phyloP scores from a whole-genome alignment of 2,329 filamentous ascomycete genomes.

The Alternaria sp. region DNA sequence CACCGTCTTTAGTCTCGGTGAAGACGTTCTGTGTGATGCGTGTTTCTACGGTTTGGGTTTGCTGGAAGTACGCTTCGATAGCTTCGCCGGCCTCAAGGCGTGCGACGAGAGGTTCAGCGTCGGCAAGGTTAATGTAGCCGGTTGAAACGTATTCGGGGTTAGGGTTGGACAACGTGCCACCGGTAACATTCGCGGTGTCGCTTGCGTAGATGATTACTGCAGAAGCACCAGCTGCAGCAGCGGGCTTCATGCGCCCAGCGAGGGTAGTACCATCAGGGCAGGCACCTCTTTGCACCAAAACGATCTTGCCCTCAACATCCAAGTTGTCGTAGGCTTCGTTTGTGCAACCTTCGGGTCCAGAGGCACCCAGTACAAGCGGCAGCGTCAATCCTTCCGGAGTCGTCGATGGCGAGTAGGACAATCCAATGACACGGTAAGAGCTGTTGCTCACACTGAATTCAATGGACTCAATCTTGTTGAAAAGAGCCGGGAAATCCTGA shows the following conservation, averaged over 20 bases:
- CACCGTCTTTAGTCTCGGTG: constrained; percentile 48
- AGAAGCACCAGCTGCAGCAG: constrained; percentile 49
- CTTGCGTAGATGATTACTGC: constrained; percentile 54
- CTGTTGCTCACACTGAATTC: constrained; percentile 47
- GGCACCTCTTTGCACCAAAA: constrained; percentile 50
- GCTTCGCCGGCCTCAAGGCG: constrained; percentile 51
- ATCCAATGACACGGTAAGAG: constrained; percentile 49
- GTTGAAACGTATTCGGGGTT: constrained; percentile 46
- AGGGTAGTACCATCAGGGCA: constrained; percentile 53
- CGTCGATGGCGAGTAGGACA: constrained; percentile 59
- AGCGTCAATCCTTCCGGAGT: constrained; percentile 52
- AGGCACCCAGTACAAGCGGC: constrained; percentile 49
- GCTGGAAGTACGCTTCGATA: constrained; percentile 51
- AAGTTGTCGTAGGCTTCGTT: constrained; percentile 46
- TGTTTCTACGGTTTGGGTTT: constrained; percentile 56
- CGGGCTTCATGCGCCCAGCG: constrained; percentile 49
- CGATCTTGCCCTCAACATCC: constrained; percentile 51
- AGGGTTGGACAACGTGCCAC: constrained; percentile 48
- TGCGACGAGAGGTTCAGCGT: constrained; percentile 51
- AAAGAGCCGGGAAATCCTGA: constrained; percentile 58
- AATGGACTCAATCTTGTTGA: constrained; percentile 51
- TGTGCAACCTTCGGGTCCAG: constrained; percentile 50
- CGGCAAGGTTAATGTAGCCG: constrained; percentile 53
- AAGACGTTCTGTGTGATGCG: constrained; percentile 56
- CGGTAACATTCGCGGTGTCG: constrained; percentile 46